Base-by-base conservation (phyloP, 139 green algal genomes). In the Asterochloris sp. region DNA sequence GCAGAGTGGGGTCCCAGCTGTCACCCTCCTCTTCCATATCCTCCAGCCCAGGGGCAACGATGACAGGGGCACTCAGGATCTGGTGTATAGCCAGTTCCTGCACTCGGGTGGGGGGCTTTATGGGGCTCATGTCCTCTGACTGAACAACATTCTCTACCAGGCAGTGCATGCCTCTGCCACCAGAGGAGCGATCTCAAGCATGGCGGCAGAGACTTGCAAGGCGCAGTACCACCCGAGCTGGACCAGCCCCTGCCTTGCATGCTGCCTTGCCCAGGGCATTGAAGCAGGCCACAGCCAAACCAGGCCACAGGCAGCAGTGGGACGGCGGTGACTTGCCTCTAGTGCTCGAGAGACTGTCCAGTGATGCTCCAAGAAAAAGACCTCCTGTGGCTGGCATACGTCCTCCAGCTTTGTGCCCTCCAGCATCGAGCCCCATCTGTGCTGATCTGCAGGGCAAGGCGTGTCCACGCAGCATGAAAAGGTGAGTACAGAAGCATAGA, bases 11-110 rank as follows among this genome's bases (percentile, higher is more conserved):
- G 26, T 78, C 63, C 13, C 63, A n/a, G 21, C 79, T 54, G 26
- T 87, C 80, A 17, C 66, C 28, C 26, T 28, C 83, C 11, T 73
- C 78, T 24, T 29, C 16, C n/a, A 63, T 63, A n/a, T 82, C 63
- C 63, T 82, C 78, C 24, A 94, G 83, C 0, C 78, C 84, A 14
- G 85, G 86, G 6, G 62, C 73, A 10, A 90, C 79, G 8, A 92
- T 83, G 29, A 96, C 74, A 0, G 92, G 93, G 0, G 93, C 93
- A 10, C 85, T 92, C 12, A 96, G 83, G 74, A 96, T 93, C 27
- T 87, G 76, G n/a, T 89, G 78, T 73, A 86, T 76, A 15, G 91
- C 88, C 38, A 95, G 84, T 26, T 83, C 77, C 86, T 92, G 84
- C 17, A 88, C 23, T 0, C 24, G 8, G 24, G 21, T 29, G 21